These are phyloP conservation scores for Malassezia pachydermatis DNA, from an alignment of 1,284 basidiomycete genomes.

Conservation along the genomic window DNA sequence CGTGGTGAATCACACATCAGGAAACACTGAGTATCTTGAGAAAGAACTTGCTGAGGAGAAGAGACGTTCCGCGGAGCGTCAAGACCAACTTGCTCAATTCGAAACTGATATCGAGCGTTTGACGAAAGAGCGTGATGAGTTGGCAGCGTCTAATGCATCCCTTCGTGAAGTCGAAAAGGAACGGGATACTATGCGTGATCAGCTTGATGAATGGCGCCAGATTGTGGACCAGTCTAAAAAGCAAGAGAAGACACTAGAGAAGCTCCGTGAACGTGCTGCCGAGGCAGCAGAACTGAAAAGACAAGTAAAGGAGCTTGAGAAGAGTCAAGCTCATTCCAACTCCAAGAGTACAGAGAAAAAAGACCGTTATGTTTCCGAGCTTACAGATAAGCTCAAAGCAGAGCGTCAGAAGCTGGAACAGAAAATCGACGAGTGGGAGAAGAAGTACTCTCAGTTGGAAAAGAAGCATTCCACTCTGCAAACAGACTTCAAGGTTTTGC, in stretches of 20 bases:
- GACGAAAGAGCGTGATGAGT: conserved; percentile 2
- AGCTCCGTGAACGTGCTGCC: neutral
- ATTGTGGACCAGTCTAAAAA: conserved; percentile 4
- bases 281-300: conserved; percentile 4
- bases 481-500: neutral
- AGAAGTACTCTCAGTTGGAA: neutral
- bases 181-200: conserved; percentile 6
- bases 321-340: neutral
- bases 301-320: conserved; percentile 6
- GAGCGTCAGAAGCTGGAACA: neutral
- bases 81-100: conserved; percentile 8
- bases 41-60: conserved; percentile 4
- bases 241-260: conserved; percentile 6
- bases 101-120: conserved; percentile 8
- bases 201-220: conserved; percentile 9
- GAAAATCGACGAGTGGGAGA: neutral
- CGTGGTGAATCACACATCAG: neutral
- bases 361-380: neutral
- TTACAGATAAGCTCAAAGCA: neutral
- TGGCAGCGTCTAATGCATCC: neutral
- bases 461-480: neutral
- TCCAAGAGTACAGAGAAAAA: neutral
- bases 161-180: conserved; percentile 9
- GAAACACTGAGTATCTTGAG: neutral
- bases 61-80: neutral